phyloP scores from a whole-genome alignment of 1,139 yeast genomes.

The Taphrina betulina region DNA sequence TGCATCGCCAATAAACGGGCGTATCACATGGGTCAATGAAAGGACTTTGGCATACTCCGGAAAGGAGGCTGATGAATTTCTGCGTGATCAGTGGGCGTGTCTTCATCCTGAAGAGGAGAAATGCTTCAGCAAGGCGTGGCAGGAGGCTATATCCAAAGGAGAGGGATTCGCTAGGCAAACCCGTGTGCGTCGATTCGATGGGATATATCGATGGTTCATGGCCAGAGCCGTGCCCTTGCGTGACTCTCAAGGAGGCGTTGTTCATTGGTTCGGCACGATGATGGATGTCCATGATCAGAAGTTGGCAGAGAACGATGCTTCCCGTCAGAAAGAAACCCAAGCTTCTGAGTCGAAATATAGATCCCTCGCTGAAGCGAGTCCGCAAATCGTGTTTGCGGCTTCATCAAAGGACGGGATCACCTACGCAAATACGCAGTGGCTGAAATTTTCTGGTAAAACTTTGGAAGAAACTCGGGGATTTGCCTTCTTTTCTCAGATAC shows the following conservation, averaged over 20 bases:
- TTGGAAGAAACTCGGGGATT: slow-evolving; percentile 42
- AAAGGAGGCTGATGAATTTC: slow-evolving; percentile 42
- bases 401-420: slow-evolving; percentile 42
- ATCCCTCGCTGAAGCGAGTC: slow-evolving; percentile 45
- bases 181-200: slow-evolving; percentile 45
- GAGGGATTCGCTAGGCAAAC: slow-evolving; percentile 43
- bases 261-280: slow-evolving; percentile 46
- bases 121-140: slow-evolving; percentile 41
- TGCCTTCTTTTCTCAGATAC: slow-evolving; percentile 42
- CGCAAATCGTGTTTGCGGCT: slow-evolving; percentile 45
- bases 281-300: slow-evolving; percentile 46
- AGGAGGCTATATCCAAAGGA: slow-evolving; percentile 42
- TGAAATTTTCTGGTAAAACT: slow-evolving; percentile 43
- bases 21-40: slow-evolving; percentile 45
- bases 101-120: slow-evolving; percentile 44
- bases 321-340: slow-evolving; percentile 42
- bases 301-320: slow-evolving; percentile 43
- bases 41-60: slow-evolving; percentile 45
- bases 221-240: slow-evolving; percentile 45
- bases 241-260: slow-evolving; percentile 43
- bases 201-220: slow-evolving; percentile 43
- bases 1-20: slow-evolving; percentile 44
- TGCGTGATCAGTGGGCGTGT: slow-evolving; percentile 39
- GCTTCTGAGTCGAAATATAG: slow-evolving; percentile 45
- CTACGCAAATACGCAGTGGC: slow-evolving; percentile 46